A percentile compares a stretch with the other conserved stretches of the same genome.
Conservation (phyloP, 306 rosid species). For the Trifolium repens region DNA sequence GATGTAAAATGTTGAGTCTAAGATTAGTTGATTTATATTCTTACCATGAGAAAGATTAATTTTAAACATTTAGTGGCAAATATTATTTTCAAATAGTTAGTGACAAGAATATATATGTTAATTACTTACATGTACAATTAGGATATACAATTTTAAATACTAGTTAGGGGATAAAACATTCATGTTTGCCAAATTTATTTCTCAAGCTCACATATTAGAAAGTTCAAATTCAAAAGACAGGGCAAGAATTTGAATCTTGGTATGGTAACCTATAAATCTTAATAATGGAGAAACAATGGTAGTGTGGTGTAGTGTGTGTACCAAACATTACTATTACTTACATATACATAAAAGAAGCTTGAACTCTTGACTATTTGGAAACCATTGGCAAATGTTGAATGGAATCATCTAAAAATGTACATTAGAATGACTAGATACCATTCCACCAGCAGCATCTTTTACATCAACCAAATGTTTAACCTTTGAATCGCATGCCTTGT, state of each 20-base stretch:
- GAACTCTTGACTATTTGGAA: conserved; percentile 42
- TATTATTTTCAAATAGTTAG: background rate
- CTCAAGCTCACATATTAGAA: background rate
- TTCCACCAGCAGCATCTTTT: conserved; percentile 32
- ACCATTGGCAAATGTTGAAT: conserved; percentile 45
- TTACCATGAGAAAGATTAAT: background rate
- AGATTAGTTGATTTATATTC: too few relatives aligned
- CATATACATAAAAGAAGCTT: conserved; percentile 24
- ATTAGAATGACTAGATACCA: conserved; percentile 39
- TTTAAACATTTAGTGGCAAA: background rate
- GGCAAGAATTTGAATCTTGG: background rate
- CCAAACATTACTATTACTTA: background rate
- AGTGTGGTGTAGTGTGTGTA: background rate
- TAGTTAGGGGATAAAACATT: background rate
- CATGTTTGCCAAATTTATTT: conserved; percentile 7
- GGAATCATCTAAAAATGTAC: conserved; percentile 41
- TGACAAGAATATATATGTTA: too few relatives aligned
- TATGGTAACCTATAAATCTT: background rate
- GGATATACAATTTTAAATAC: background rate
- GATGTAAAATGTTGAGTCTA: background rate
- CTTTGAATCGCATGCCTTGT: conserved; percentile 30
- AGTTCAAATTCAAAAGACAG: background rate
- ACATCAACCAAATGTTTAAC: conserved; percentile 41
- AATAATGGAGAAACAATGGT: background rate
- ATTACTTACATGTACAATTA: too few relatives aligned